These are phyloP conservation scores for Plasmodium vivax DNA, from an alignment of 169 alveolate genomes.

Conservation along the genomic window DNA sequence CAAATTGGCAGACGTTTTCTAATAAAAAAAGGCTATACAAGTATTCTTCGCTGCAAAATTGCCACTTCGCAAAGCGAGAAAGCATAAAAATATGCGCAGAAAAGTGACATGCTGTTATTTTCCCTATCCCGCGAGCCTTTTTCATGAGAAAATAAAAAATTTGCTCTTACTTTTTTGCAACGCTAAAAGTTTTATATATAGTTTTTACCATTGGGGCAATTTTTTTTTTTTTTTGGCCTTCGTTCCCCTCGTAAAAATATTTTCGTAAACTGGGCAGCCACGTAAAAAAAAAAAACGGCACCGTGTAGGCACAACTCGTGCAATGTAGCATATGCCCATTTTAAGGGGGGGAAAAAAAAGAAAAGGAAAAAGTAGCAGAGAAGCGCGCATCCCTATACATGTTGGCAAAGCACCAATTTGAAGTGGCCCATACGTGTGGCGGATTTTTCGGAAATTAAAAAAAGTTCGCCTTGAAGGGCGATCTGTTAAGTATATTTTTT, in stretches of 20 bases:
- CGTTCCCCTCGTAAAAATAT: not conserved
- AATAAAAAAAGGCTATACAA: not conserved
- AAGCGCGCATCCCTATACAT: not conserved
- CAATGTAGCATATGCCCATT: not conserved
- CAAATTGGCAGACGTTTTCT: not conserved
- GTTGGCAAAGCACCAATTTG: not conserved
- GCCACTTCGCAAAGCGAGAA: not conserved
- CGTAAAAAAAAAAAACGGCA: not conserved
- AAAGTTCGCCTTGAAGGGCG: not conserved
- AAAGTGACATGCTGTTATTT: not conserved
- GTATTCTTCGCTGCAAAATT: not conserved
- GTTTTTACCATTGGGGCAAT: not conserved
- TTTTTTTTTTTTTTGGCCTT: not conserved
- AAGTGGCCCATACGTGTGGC: not conserved
- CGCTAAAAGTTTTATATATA: not conserved
- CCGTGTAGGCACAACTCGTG: not conserved
- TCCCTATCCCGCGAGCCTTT: not conserved
- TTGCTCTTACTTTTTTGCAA: not conserved
- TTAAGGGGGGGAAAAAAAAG: not conserved
- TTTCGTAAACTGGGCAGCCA: not conserved
- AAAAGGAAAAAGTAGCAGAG: not conserved
- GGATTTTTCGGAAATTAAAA: not conserved
- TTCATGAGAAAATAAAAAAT: not conserved
- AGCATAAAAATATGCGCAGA: not conserved
- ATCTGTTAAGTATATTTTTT: not conserved